Evolutionary conservation across 805 yeast genomes (phyloP), one percentile per base, ranked within the genome.

Genomic region (Wickerhamomyces ciferrii): DNA sequence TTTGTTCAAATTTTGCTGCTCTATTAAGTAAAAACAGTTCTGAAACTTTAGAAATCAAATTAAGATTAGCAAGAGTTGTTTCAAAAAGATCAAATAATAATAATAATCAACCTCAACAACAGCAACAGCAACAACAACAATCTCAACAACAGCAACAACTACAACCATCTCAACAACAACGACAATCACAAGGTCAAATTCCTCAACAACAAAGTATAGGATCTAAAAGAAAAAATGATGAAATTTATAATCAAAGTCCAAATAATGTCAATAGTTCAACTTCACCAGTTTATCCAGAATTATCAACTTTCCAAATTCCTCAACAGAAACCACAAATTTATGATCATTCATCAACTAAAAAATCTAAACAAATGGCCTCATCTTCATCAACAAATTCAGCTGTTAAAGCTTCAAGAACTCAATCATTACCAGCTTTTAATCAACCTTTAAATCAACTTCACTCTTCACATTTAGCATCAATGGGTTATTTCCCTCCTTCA

Each of bases 1-100:
- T 81, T 32, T 79, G 84, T 53, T 78, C 78, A 46, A 81, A 75
- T 55, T 69, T 81, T 44, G 70, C 79, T 25, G 74, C 76, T 42
- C 61, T 78, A 54, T 67, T 56, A 49, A 48, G 61, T 65, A 53
- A 48, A 55, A 61, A 53, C 36, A 63, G 75, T 13, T 62, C 72
- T 1, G 74, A 78, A 48, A 81, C 85, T 2, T 61, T 81, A 43
- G 87, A 81, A 60, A 72, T 81, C 35, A 69, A 79, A 50, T 62
- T 81, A 44, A 74, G 76, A 52, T 69, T 81, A 34, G 57, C 58
- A 1, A 54, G 47, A 42, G 59, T 58, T 2, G 7, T 21, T 43
- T 41, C 42, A 37, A 32, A 21, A 31, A 39, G 25, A 17, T 7
- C 32, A 19, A 13, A 9, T 4, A 31, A n/a, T 48, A 45, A 39